Evolutionary conservation across 805 yeast genomes (phyloP).

Genomic region (Hanseniaspora occidentalis): DNA sequence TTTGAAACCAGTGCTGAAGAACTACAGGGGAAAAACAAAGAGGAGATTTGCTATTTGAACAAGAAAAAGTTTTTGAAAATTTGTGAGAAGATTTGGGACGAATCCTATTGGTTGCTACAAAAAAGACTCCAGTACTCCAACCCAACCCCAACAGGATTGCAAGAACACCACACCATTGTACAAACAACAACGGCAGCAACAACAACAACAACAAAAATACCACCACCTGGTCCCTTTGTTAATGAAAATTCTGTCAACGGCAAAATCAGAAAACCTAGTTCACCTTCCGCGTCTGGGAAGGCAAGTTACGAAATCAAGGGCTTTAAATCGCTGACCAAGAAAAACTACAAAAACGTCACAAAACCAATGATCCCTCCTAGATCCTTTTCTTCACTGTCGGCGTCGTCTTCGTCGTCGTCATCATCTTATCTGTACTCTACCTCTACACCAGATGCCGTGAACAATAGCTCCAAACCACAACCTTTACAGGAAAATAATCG

Average conservation of each 20-base stretch:
- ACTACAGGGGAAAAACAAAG: neutral
- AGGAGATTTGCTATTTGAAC: constrained; percentile 2
- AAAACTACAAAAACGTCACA: neutral
- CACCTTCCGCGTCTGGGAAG: neutral
- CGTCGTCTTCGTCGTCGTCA: too few relatives aligned
- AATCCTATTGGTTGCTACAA: constrained; percentile 3
- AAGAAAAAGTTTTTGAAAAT: constrained; percentile 6
- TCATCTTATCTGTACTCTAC: too few relatives aligned
- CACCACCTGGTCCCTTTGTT: neutral
- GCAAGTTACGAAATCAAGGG: neutral
- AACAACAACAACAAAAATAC: neutral
- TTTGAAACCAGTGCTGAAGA: constrained; percentile 1
- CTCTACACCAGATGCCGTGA: too few relatives aligned
- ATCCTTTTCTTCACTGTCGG: too few relatives aligned
- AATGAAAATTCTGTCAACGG: neutral
- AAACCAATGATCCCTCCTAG: too few relatives aligned
- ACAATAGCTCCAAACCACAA: too few relatives aligned
- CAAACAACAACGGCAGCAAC: neutral
- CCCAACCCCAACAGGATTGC: neutral
- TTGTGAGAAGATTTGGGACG: constrained; percentile 8
- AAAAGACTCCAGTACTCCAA: constrained; percentile 3
- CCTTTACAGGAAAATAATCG: too few relatives aligned
- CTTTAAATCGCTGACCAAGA: neutral
- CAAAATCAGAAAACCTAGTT: neutral
- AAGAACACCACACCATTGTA: neutral